Evolutionary conservation across 768 basidiomycete genomes (phyloP), one percentile per base, ranked within the genome.

Genomic region (Boletus reticulatus): DNA sequence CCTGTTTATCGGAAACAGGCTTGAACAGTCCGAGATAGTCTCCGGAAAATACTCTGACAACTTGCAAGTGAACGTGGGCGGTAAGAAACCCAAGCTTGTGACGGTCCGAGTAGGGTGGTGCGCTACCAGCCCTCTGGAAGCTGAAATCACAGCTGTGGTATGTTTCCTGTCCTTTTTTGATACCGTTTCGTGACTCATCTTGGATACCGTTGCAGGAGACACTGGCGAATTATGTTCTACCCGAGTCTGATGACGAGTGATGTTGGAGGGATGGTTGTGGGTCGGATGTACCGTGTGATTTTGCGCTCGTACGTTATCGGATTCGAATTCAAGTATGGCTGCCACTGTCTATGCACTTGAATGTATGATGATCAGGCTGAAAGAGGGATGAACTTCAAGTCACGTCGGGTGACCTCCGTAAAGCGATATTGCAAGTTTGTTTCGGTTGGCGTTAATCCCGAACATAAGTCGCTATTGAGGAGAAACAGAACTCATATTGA

Each of bases 1-100:
- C 39, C n/a, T 54, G 14, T 54, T 54, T 34, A 42, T 49, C 13
- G 47, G 47, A 20, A n/a, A 55, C 48, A 37, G 43, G 50, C 22
- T 11, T n/a, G 32, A 36, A 27, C 42, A 44, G 9, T 36, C 48
- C 19, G 42, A 55, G 42, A 13, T n/a, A 5, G 48, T 22, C 27
- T 55, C 42, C 27, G 22, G 16, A 42, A 9, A 6, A 12, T 55
- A 22, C 12, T 1, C 20, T 19, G 36, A 24, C 20, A 36, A 38
- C 17, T 13, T 34, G 16, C 17, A 20, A 17, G 13, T 55, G 27
- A 43, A 45, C 20, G 36, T 11, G 34, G 17, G 38, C 4, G 8
- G 52, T 20, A 20, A n/a, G 11, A 47, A 27, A 14, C 19, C 17
- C 20, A 55, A 51, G 12, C 9, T 2, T 29, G 29, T 29, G 8